Percentiles rank a stretch among this genome's conserved stretches.
These are phyloP conservation scores for Penicillium concentricum DNA, from an alignment of 2,329 filamentous ascomycete species.

Conservation along the genomic window DNA sequence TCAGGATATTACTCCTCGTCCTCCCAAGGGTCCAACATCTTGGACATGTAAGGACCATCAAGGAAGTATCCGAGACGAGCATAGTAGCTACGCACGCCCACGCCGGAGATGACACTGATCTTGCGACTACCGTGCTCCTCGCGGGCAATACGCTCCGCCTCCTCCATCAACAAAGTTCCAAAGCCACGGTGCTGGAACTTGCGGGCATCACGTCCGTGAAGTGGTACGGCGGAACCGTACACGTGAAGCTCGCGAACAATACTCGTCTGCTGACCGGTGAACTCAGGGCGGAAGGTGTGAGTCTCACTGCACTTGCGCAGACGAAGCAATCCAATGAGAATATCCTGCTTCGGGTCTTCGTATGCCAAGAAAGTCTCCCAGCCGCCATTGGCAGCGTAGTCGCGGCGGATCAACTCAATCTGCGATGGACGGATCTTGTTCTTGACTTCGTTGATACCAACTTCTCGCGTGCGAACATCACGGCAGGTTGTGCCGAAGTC, in stretches of 20 bases:
- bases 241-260: conserved; percentile 94
- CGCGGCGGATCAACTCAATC: conserved; percentile 88
- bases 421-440: conserved; percentile 97
- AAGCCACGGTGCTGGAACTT: conserved; percentile 99
- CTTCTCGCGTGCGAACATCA: conserved; percentile 92
- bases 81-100: conserved; percentile 95
- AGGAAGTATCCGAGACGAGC: conserved; percentile 88
- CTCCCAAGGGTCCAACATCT: conserved; percentile 46
- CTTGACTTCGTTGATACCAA: conserved; percentile 98
- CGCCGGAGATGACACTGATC: conserved; percentile 96
- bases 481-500: conserved; percentile 97
- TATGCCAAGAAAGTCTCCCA: conserved; percentile 99
- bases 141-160: conserved; percentile 90
- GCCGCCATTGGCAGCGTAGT: conserved; percentile 92
- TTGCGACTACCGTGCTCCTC: conserved; percentile 93
- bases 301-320: conserved; percentile 86
- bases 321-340: conserved; percentile 85
- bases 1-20: conserved; percentile 32
- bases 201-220: conserved; percentile 88
- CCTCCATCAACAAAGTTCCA: conserved; percentile 94
- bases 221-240: conserved; percentile 94
- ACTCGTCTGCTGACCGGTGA: conserved; percentile 82
- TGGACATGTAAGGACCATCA: conserved; percentile 79
- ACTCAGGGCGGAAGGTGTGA: conserved; percentile 88
- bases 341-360: conserved; percentile 97